Evolutionary conservation across 208 protist genomes (phyloP).

Genomic region (Leishmania aethiopica): DNA sequence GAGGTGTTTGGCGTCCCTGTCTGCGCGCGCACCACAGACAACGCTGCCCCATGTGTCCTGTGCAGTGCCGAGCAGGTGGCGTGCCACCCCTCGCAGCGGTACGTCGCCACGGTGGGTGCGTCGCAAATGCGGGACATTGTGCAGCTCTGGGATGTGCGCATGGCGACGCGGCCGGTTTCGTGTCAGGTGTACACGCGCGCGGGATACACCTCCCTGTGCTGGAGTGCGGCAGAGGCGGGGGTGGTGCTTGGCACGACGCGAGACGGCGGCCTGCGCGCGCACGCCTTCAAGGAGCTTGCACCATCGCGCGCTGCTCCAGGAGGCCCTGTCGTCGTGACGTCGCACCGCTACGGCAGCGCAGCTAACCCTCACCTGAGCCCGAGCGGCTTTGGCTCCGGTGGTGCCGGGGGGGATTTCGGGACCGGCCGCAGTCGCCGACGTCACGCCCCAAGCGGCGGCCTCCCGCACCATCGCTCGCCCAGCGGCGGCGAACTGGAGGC

Average conservation of each 20-base stretch:
- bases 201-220: conserved; percentile 73
- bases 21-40: conserved; percentile 3
- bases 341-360: conserved; percentile 1
- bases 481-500: conserved; percentile 13
- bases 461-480: background rate
- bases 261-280: conserved; percentile 45
- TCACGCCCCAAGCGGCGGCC: conserved; percentile 11
- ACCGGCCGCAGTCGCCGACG: conserved; percentile 17
- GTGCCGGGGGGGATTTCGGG: background rate
- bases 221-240: conserved; percentile 37
- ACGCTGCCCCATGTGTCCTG: conserved; percentile 18
- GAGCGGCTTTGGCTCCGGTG: conserved; percentile 6
- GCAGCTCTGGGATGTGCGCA: conserved; percentile 82
- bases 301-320: background rate
- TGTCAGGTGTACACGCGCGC: conserved; percentile 27
- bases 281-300: conserved; percentile 36
- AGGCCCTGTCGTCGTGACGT: conserved; percentile 1
- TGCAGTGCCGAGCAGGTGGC: conserved; percentile 71
- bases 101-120: conserved; percentile 60
- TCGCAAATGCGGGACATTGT: conserved; percentile 45
- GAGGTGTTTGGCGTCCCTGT: conserved; percentile 30
- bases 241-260: conserved; percentile 56
- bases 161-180: conserved; percentile 42
- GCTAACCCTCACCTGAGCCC: conserved; percentile 1
- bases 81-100: conserved; percentile 60